These are phyloP conservation scores for Somion occarium DNA, from an alignment of 1,284 basidiomycete species.

Conservation along the genomic window DNA sequence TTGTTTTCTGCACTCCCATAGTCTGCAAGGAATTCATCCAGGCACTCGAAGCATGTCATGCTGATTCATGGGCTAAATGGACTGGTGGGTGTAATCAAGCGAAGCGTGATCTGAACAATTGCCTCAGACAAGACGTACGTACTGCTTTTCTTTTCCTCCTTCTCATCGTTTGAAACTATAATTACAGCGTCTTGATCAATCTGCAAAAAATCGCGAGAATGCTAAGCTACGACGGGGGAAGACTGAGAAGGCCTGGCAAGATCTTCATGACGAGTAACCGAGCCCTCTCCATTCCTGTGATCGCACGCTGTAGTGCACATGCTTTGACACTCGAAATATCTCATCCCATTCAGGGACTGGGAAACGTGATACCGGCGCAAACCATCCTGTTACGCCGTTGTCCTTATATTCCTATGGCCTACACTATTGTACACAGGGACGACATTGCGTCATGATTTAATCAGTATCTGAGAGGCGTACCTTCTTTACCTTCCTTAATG, in stretches of 20 bases:
- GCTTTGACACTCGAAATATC: background rate
- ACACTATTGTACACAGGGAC: background rate
- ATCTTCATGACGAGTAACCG: conserved; percentile 42
- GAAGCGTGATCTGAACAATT: conserved; percentile 69
- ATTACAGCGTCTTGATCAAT: conserved; percentile 61
- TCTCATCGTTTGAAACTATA: conserved; percentile 4
- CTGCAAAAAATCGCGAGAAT: conserved; percentile 61
- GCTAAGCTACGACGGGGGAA: conserved; percentile 58
- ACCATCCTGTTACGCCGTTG: too few species aligned
- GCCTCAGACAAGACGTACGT: conserved; percentile 73
- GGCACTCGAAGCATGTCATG: conserved; percentile 66
- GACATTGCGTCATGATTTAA: background rate
- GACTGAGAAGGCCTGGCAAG: conserved; percentile 55
- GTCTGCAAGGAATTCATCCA: conserved; percentile 72
- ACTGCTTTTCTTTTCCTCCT: background rate
- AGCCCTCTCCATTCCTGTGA: background rate
- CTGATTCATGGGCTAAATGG: conserved; percentile 53
- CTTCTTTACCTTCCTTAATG: background rate
- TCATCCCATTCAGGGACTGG: too few species aligned
- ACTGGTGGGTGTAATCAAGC: conserved; percentile 70
- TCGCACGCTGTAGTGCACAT: background rate
- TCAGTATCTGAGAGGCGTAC: background rate
- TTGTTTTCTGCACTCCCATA: conserved; percentile 26
- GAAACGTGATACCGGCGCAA: too few species aligned
- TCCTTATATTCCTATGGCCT: too few species aligned